These are phyloP conservation scores for Babesia gibsoni DNA, from an alignment of 169 alveolate species.

Conservation along the genomic window DNA sequence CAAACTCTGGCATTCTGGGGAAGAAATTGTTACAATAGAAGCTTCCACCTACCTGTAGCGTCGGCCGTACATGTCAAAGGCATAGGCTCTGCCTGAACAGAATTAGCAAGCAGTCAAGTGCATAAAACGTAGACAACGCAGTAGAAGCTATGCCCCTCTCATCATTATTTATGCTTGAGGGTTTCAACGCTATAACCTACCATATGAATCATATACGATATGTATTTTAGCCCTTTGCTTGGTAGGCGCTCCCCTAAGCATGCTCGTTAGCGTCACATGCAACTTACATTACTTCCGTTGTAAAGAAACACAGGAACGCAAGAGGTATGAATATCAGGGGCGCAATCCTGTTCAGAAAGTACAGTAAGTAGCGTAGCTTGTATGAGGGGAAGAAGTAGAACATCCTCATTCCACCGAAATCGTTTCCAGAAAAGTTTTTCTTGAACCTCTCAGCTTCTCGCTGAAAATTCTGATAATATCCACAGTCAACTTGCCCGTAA, in stretches of 20 bases:
- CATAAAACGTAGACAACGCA: background rate
- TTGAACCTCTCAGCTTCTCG: conserved; percentile 43
- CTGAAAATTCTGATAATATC: background rate
- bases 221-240: conserved; percentile 25
- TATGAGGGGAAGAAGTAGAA: conserved; percentile 14
- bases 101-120: background rate
- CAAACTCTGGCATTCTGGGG: conserved; percentile 55
- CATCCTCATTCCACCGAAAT: background rate
- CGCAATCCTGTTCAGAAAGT: conserved; percentile 27
- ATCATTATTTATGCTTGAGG: too few species aligned
- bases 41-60: conserved; percentile 39
- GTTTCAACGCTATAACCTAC: too few species aligned
- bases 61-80: conserved; percentile 59
- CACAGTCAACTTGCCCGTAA: conserved; percentile 16
- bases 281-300: conserved; percentile 53
- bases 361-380: conserved; percentile 30
- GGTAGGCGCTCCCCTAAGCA: background rate
- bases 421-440: background rate
- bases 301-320: conserved; percentile 18
- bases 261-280: background rate
- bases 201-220: conserved; percentile 63
- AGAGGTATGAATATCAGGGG: conserved; percentile 55
- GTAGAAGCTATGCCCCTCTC: too few species aligned
- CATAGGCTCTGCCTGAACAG: conserved; percentile 58
- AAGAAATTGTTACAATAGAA: background rate